Base-by-base conservation (phyloP, 768 basidiomycete species). In the Grammothele lineata region DNA sequence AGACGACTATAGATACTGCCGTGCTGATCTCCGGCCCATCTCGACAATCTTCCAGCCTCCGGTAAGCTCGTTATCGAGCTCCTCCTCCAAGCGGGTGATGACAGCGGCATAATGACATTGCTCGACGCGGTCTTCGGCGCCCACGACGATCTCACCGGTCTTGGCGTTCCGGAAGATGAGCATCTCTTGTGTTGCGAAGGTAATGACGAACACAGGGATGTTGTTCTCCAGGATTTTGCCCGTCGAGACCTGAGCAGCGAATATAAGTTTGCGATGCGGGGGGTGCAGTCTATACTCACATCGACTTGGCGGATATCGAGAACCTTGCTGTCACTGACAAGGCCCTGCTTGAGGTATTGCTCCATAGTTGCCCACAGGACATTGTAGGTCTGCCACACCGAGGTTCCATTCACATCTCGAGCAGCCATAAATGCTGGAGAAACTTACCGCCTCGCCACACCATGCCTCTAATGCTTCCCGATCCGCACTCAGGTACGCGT, bases 341-440 rank as follows among this genome's bases (percentile, higher is more conserved):
- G 76, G 2, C 95, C 93, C 60, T 95, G 92, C 30, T 80, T 77
- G 40, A 94, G 77, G 63, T 92, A 97, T 57, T 89, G 86, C 56
- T 94, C 92, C 81, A 99, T 90, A 6, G 93, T 95, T 6, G 95
- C 95, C 88, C 94, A 95, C 4, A 97, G 75, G n/a, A 98, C 92
- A 56, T 95, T 96, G 63, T 93, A 97, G 5, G 94, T 94, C 92
- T 95, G 50, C 0, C 39, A 11, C 22, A 11, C 27, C 43, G 19
- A 26, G 53, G 8, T 14, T 7, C 27, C 27, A 30, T 30, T 7
- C 14, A 14, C 27, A 30, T 30, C 27, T 7, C 27, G 27, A 7
- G 27, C 27, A 32, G 7, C 19, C 23, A 25, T 15, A 17, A 15
- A 43, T 23, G 37, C 50, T 24, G 21, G 8, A 30, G 7, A 5